Percentiles rank a stretch among this genome's conserved stretches.
Conservation (phyloP, 139 green algal genomes). For the Chlorella sp. region DNA sequence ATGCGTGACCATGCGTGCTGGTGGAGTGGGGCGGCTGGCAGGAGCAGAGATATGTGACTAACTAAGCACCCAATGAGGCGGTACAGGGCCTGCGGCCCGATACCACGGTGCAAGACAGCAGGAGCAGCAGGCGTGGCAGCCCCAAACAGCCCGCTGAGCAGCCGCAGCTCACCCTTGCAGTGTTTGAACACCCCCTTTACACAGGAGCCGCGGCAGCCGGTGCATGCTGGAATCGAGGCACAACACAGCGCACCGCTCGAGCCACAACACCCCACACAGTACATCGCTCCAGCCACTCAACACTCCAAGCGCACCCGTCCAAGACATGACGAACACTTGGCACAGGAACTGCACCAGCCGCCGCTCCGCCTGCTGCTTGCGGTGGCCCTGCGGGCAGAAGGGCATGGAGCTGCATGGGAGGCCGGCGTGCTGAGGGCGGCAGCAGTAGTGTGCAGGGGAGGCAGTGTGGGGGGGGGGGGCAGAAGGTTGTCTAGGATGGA, state of each 20-base stretch:
- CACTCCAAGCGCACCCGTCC: slow-evolving; percentile 68
- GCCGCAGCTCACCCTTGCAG: too few species aligned
- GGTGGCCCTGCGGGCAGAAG: not conserved
- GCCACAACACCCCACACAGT: not conserved
- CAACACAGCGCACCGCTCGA: not conserved
- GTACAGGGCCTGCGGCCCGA: too few species aligned
- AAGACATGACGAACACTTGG: slow-evolving; percentile 85
- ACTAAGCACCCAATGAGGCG: too few species aligned
- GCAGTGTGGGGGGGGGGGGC: too few species aligned
- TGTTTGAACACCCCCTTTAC: too few species aligned
- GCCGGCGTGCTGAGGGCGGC: not conserved
- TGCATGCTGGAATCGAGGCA: too few species aligned
- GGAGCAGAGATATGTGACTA: not conserved
- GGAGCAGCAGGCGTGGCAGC: too few species aligned
- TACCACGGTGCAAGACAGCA: too few species aligned
- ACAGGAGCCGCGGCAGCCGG: too few species aligned
- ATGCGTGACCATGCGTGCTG: not conserved
- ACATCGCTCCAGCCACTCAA: not conserved
- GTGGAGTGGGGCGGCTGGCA: not conserved
- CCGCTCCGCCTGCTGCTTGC: slow-evolving; percentile 38
- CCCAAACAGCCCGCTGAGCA: too few species aligned
- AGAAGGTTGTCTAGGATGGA: not conserved
- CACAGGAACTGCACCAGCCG: slow-evolving; percentile 75
- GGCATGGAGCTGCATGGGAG: not conserved
- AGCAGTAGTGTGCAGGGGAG: too few species aligned